Evolutionary conservation across 305 asterid species (phyloP).

Genomic region (Fraxinus baroniana): DNA sequence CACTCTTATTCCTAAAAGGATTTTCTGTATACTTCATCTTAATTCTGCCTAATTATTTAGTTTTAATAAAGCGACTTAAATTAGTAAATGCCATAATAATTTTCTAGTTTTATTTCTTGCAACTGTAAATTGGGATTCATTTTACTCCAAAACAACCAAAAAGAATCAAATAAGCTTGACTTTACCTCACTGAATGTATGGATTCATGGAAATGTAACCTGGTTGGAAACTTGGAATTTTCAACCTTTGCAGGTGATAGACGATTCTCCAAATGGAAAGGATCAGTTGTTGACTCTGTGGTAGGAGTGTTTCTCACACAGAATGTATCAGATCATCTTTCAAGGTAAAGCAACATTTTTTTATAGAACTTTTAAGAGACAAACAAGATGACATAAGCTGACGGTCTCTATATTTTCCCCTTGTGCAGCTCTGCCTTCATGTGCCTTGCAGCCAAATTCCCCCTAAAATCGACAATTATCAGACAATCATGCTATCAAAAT

Average conservation of each 20-base stretch:
- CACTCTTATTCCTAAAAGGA: background rate
- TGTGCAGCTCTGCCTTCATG: constrained; percentile 92
- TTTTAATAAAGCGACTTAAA: constrained; percentile 3
- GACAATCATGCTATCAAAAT: constrained; percentile 30
- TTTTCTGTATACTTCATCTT: background rate
- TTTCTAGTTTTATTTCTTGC: constrained; percentile 9
- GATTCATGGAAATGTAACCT: constrained; percentile 7
- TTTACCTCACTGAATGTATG: constrained; percentile 16
- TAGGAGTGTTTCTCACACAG: constrained; percentile 96
- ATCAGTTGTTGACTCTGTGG: constrained; percentile 93
- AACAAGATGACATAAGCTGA: constrained; percentile 18
- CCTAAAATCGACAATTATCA: constrained; percentile 29
- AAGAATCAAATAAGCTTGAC: background rate
- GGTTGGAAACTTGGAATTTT: background rate
- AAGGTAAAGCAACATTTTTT: constrained; percentile 48
- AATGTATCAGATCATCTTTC: constrained; percentile 97
- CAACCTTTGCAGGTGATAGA: constrained; percentile 70
- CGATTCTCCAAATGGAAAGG: constrained; percentile 97
- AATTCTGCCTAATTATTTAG: constrained; percentile 4
- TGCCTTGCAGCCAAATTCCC: constrained; percentile 88
- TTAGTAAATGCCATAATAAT: constrained; percentile 7
- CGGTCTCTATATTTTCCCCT: constrained; percentile 10
- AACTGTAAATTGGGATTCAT: constrained; percentile 3
- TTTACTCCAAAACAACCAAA: constrained; percentile 3
- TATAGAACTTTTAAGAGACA: background rate